A percentile compares a stretch with the other conserved stretches of the same genome.
These are phyloP conservation scores for Acidomyces sp. DNA, from an alignment of 495 filamentous ascomycete species.

Conservation along the genomic window DNA sequence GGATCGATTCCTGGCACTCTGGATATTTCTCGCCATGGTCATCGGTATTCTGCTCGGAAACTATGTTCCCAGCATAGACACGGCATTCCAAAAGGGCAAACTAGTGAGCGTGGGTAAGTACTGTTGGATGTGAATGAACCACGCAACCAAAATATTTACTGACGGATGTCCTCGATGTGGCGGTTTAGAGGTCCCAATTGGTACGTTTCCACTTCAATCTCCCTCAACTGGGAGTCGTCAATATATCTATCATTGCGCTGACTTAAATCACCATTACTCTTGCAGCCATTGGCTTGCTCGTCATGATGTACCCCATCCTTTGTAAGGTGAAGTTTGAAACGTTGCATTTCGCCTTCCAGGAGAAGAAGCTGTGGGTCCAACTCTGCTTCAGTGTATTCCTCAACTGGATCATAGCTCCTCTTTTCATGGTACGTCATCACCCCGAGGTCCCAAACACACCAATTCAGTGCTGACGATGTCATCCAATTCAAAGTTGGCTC, in stretches of 20 bases:
- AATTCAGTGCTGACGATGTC: slow-evolving; percentile 2
- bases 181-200: too few species aligned
- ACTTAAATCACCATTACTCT: too few species aligned
- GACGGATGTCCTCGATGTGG: too few species aligned
- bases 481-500: slow-evolving; percentile 37
- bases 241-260: too few species aligned
- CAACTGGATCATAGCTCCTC: slow-evolving; percentile 76
- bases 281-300: slow-evolving; percentile 56
- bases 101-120: slow-evolving; percentile 60
- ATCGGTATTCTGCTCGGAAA: slow-evolving; percentile 65
- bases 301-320: slow-evolving; percentile 89
- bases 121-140: too few species aligned
- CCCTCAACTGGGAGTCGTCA: too few species aligned
- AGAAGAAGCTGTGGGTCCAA: slow-evolving; percentile 58
- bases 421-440: slow-evolving; percentile 47
- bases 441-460: too few species aligned
- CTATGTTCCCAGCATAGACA: slow-evolving; percentile 48
- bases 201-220: too few species aligned
- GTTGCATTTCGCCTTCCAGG: slow-evolving; percentile 52
- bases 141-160: too few species aligned
- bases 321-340: slow-evolving; percentile 75
- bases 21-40: slow-evolving; percentile 72
- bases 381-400: slow-evolving; percentile 61
- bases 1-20: slow-evolving; percentile 61
- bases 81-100: slow-evolving; percentile 50